Evolutionary conservation across 129 eudicot genomes (phyloP).

Genomic region (Logfia minima): DNA sequence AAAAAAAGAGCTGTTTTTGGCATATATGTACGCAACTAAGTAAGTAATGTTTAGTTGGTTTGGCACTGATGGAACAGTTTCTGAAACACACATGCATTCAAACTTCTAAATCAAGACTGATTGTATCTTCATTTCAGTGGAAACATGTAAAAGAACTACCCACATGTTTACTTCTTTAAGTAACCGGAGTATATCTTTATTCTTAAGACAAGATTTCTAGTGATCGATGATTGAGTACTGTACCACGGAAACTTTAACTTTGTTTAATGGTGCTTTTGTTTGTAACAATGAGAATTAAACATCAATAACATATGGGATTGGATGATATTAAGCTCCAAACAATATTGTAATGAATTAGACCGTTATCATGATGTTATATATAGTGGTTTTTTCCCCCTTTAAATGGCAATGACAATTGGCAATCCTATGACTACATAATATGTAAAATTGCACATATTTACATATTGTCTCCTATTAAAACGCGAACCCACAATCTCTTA

Average conservation of each 20-base stretch:
- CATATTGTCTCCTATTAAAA: too few species aligned
- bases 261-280: background rate
- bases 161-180: slow-evolving; percentile 22
- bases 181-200: background rate
- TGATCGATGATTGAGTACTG: background rate
- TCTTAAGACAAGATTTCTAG: slow-evolving; percentile 8
- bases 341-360: too few species aligned
- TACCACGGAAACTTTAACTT: background rate
- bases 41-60: slow-evolving; percentile 14
- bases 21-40: slow-evolving; percentile 4
- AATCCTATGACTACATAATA: too few species aligned
- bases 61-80: slow-evolving; percentile 28
- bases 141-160: slow-evolving; percentile 14
- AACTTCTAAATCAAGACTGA: slow-evolving; percentile 35
- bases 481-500: too few species aligned
- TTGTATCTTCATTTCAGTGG: slow-evolving; percentile 27
- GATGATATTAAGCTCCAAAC: background rate
- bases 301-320: background rate
- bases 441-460: too few species aligned
- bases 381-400: too few species aligned
- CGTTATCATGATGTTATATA: too few species aligned
- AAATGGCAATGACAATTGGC: too few species aligned
- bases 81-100: slow-evolving; percentile 33
- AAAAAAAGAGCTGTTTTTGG: slow-evolving; percentile 18
- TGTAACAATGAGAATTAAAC: background rate